phyloP scores from a whole-genome alignment of 108 stramenopile genomes.

The Conticribra guillardii region DNA sequence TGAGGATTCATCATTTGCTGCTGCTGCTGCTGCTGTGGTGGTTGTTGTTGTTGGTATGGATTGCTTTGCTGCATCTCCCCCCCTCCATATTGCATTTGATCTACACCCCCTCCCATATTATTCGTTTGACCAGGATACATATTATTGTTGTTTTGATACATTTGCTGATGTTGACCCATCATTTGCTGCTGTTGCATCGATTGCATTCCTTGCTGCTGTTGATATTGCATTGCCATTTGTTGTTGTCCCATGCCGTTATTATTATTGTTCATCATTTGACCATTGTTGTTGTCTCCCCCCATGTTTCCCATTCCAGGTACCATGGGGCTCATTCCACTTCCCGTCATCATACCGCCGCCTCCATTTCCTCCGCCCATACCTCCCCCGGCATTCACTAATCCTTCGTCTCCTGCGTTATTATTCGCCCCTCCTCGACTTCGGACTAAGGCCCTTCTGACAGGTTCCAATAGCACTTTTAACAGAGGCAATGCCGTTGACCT shows the following conservation, averaged over 20 bases:
- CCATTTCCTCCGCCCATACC: constrained; percentile 3
- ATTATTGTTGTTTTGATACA: constrained; percentile 6
- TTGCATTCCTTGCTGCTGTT: constrained; percentile 22
- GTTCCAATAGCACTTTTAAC: constrained; percentile 38
- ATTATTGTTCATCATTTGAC: constrained; percentile 16
- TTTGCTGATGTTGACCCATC: constrained; percentile 26
- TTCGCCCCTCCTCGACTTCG: constrained; percentile 24
- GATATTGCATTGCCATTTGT: constrained; percentile 3
- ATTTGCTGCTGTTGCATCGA: constrained; percentile 16
- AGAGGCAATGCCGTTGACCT: constrained; percentile 24
- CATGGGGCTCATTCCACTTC: background rate
- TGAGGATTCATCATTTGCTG: constrained; percentile 14
- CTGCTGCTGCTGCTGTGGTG: constrained; percentile 20
- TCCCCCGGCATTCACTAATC: too few species aligned
- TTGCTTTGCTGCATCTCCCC: background rate
- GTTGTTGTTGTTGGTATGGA: constrained; percentile 16
- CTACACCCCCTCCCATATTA: constrained; percentile 2
- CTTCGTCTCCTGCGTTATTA: constrained; percentile 7
- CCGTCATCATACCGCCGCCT: background rate
- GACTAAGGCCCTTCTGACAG: constrained; percentile 37
- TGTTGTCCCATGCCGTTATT: background rate
- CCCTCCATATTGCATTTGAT: background rate
- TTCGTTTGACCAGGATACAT: background rate
- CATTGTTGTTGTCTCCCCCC: background rate
- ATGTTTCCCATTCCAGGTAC: constrained; percentile 2